Evolutionary conservation across 2,329 filamentous ascomycete species (phyloP), one percentile per base, ranked within the genome.

Genomic region (Fusarium luffae): DNA sequence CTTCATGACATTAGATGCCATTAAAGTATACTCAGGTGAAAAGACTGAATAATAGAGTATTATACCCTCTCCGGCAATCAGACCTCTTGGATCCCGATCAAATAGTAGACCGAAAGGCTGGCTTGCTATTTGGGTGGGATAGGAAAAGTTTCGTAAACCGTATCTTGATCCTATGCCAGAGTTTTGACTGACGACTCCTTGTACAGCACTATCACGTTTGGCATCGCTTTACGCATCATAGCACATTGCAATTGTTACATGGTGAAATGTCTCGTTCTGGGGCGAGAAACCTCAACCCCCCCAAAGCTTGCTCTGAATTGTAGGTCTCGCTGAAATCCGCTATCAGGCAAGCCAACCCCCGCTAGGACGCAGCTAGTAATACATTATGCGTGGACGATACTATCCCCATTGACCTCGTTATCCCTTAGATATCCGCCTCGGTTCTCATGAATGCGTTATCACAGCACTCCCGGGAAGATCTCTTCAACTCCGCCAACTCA

Each of bases 401-500:
- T 54, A 56, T 51, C 23, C 34, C 47, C 50, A 40, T 60, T 60
- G 49, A 42, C 60, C 46, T 58, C 49, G n/a, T 19, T 48, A 41
- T 67, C 32, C 50, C 54, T 42, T 46, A 56, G 16, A 54, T 43
- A 40, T 51, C 54, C 47, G 54, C 41, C 68, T 59, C 42, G 63
- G 61, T 54, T 64, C 68, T 71, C 52, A 71, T 70, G 68, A 70
- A 69, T 42, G 65, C 63, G 55, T 68, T 57, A 65, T 51, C 63
- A 54, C 54, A 55, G 41, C 59, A 59, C 54, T 54, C 46, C 67
- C 67, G 59, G 59, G 50, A 60, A 70, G 40, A 60, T 43, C 51
- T 68, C 54, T 64, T 59, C 63, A 70, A 68, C 68, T 64, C 63
- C 63, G 59, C 46, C 57, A 55, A 63, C 58, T 55, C 62, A 59